These are phyloP conservation scores for Plantago major DNA, from an alignment of 257 asterid species.

Conservation along the genomic window DNA sequence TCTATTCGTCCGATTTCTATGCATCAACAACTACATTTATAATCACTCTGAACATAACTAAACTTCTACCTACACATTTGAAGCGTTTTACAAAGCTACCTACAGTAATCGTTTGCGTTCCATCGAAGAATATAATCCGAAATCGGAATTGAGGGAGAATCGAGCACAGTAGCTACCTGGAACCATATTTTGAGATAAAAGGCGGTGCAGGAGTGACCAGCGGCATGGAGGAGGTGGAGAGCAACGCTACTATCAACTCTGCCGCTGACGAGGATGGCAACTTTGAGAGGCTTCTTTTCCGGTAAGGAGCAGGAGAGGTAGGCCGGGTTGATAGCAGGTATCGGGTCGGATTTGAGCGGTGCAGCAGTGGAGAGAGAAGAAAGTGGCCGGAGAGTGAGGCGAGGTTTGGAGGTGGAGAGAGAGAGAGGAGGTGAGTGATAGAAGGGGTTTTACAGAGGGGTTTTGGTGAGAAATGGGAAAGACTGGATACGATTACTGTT, in stretches of 20 bases:
- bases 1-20: no score
- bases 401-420: no score
- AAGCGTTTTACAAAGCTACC: not conserved
- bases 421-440: slow-evolving; percentile 29
- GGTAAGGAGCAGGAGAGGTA: slow-evolving; percentile 75
- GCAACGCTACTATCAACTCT: slow-evolving; percentile 98
- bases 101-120: no score
- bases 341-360: slow-evolving; percentile 10
- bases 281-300: slow-evolving; percentile 61
- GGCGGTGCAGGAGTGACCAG: slow-evolving; percentile 95
- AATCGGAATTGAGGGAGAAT: no score
- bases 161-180: slow-evolving; percentile 55
- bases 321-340: slow-evolving; percentile 32
- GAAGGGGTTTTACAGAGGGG: slow-evolving; percentile 2
- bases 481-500: slow-evolving; percentile 2
- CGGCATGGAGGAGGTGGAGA: slow-evolving; percentile 89
- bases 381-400: slow-evolving; percentile 22
- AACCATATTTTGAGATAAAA: slow-evolving; percentile 97
- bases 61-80: no score
- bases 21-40: no score
- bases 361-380: slow-evolving; percentile 23
- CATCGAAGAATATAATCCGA: no score
- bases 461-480: slow-evolving; percentile 23
- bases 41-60: no score
- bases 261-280: slow-evolving; percentile 87